Evolutionary conservation across 257 asterid species (phyloP).

Genomic region (Solanum rostratum): DNA sequence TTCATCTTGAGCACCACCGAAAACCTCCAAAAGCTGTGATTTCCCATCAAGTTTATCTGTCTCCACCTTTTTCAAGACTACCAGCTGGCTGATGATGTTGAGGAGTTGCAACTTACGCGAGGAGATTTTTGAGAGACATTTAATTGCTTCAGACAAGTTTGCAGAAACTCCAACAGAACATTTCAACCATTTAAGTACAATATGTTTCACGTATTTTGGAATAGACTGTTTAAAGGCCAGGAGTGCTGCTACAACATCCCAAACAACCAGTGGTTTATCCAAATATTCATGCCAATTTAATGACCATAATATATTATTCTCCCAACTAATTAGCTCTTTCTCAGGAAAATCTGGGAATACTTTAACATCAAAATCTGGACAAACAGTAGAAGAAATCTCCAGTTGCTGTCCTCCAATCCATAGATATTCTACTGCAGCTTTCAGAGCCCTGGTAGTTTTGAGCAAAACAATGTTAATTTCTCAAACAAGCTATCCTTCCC

Average conservation of each 20-base stretch:
- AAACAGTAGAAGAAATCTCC: slow-evolving; percentile 22
- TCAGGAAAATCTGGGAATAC: slow-evolving; percentile 44
- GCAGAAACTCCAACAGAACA: slow-evolving; percentile 27
- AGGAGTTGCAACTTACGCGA: slow-evolving; percentile 71
- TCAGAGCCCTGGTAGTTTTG: slow-evolving; percentile 39
- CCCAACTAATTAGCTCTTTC: slow-evolving; percentile 61
- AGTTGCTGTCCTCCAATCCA: slow-evolving; percentile 95
- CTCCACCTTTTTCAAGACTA: slow-evolving; percentile 33
- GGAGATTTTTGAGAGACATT: slow-evolving; percentile 34
- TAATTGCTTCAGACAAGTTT: slow-evolving; percentile 21
- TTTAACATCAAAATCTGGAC: slow-evolving; percentile 25
- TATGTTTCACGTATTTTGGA: slow-evolving; percentile 36
- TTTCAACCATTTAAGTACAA: slow-evolving; percentile 56
- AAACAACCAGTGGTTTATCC: slow-evolving; percentile 46
- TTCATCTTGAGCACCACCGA: slow-evolving; percentile 19
- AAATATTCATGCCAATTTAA: slow-evolving; percentile 30
- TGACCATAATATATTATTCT: slow-evolving; percentile 54
- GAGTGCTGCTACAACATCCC: slow-evolving; percentile 73
- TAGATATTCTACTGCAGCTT: slow-evolving; percentile 63
- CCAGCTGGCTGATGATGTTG: slow-evolving; percentile 53
- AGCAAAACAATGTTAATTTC: not conserved
- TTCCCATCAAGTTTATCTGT: slow-evolving; percentile 10
- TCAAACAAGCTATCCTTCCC: not conserved
- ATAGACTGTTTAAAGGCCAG: slow-evolving; percentile 54
- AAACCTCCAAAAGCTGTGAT: slow-evolving; percentile 17